These are phyloP conservation scores for Metschnikowia orientalis DNA, from an alignment of 805 yeast genomes.

Conservation along the genomic window DNA sequence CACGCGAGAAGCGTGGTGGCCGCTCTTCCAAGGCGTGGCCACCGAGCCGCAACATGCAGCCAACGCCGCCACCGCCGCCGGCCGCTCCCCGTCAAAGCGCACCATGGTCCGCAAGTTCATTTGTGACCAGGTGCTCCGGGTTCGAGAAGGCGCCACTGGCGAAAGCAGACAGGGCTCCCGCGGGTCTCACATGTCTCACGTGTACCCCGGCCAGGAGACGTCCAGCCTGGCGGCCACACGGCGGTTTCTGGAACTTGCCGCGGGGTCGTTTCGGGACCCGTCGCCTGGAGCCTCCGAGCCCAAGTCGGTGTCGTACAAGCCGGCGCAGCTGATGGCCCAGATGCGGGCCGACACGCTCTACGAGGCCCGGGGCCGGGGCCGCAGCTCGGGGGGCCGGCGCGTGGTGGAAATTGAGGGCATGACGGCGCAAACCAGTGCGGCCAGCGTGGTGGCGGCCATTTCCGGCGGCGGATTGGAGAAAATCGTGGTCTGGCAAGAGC, in stretches of 20 bases:
- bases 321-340: not conserved
- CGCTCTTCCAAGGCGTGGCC: conserved; percentile 8
- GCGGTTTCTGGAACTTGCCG: too few relatives aligned
- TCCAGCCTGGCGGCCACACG: too few relatives aligned
- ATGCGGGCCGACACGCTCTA: not conserved
- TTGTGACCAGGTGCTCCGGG: conserved; percentile 12
- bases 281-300: too few relatives aligned
- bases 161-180: too few relatives aligned
- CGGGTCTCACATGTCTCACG: too few relatives aligned
- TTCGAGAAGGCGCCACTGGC: conserved; percentile 6
- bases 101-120: conserved; percentile 12
- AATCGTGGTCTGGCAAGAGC: conserved; percentile 27
- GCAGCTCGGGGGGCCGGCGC: conserved; percentile 4
- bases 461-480: conserved; percentile 70
- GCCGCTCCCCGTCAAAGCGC: conserved; percentile 11
- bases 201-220: too few relatives aligned
- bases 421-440: conserved; percentile 42
- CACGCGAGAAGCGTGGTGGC: conserved; percentile 14
- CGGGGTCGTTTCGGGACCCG: too few relatives aligned
- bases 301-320: conserved; percentile 3
- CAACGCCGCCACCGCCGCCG: conserved; percentile 1
- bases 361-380: not conserved
- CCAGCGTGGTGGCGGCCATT: conserved; percentile 49
- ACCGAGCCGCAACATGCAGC: not conserved
- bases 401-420: conserved; percentile 37